A percentile compares a stretch with the other conserved stretches of the same genome.
Conservation (phyloP, 306 rosid species). For the Glycine soja region DNA sequence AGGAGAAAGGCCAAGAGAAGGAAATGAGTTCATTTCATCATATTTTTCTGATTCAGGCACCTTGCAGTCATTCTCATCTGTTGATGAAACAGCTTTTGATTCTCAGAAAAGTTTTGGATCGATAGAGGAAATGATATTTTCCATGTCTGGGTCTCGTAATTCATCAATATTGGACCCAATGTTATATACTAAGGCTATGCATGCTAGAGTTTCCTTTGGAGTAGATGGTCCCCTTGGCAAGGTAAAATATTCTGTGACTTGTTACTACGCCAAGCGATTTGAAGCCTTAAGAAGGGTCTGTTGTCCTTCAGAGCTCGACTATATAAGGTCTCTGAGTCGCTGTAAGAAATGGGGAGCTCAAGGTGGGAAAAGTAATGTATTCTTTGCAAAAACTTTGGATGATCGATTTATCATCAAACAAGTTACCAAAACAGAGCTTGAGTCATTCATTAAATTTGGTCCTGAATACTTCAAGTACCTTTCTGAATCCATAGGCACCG, state of each 20-base stretch:
- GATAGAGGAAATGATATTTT: conserved; percentile 63
- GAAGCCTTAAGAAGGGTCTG: conserved; percentile 87
- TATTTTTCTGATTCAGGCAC: conserved; percentile 60
- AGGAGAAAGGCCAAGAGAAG: conserved; percentile 65
- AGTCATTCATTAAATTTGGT: conserved; percentile 87
- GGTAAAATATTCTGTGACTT: conserved; percentile 74
- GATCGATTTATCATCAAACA: conserved; percentile 91
- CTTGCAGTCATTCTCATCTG: conserved; percentile 59
- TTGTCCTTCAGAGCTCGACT: conserved; percentile 90
- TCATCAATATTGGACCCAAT: conserved; percentile 65
- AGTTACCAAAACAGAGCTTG: conserved; percentile 94
- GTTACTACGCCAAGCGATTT: conserved; percentile 85
- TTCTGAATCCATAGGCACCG: conserved; percentile 69
- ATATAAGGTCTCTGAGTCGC: conserved; percentile 88
- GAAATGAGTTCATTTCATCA: conserved; percentile 51
- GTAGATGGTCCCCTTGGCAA: conserved; percentile 81
- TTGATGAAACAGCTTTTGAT: conserved; percentile 66
- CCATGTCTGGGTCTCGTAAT: conserved; percentile 71
- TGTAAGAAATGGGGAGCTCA: conserved; percentile 98
- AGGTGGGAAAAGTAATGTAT: conserved; percentile 98
- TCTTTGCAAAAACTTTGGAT: conserved; percentile 94
- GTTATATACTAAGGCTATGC: conserved; percentile 68
- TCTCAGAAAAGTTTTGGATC: conserved; percentile 68
- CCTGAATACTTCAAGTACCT: conserved; percentile 88
- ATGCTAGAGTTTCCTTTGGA: conserved; percentile 85